Base-by-base conservation (phyloP, 352 stramenopile genomes). In the Pythium angustatum region DNA sequence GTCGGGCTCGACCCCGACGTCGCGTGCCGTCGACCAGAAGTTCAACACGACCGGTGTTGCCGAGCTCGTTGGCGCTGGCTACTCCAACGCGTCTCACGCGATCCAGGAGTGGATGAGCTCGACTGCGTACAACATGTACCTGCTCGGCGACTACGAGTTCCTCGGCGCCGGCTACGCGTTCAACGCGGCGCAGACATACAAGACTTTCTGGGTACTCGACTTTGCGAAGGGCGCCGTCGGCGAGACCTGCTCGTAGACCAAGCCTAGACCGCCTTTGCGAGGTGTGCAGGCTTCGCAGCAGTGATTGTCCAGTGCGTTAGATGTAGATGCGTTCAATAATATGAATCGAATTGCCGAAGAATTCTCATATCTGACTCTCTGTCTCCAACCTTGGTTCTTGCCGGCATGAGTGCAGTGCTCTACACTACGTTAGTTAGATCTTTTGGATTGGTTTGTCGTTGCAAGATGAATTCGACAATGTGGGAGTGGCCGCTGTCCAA, bases 11-110 rank as follows among this genome's bases (percentile, higher is more conserved):
- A 52, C 17, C 21, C 67, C 71, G 14, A 73, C 71, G n/a, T 34
- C 47, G 19, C 67, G 71, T 28, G 71, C 66, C n/a, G 41, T 14
- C 15, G 41, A 55, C 36, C 58, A 64, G 14, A 57, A 66, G 14
- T 73, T 73, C 63, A 73, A 73, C 56, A 67, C 67, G 6, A 73
- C 71, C 12, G 71, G 71, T 10, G 59, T 78, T n/a, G 60, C 52
- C 4, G 71, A 78, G 49, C 17, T 78, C 52, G 58, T 73, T 1
- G 71, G 68, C 12, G 68, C 64, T 4, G 71, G 71, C 12, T 78
- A 71, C 68, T 19, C 24, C 5, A 68, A 62, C 26, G 49, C 59
- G 2, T 44, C 31, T 1, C 54, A 69, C 22, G 50, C 72, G 8
- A 34, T 78, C 24, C 43, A 48, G 11, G 51, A 69, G 59, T 78